phyloP scores from a whole-genome alignment of 768 basidiomycete species.

The Pisolithus microcarpus region DNA sequence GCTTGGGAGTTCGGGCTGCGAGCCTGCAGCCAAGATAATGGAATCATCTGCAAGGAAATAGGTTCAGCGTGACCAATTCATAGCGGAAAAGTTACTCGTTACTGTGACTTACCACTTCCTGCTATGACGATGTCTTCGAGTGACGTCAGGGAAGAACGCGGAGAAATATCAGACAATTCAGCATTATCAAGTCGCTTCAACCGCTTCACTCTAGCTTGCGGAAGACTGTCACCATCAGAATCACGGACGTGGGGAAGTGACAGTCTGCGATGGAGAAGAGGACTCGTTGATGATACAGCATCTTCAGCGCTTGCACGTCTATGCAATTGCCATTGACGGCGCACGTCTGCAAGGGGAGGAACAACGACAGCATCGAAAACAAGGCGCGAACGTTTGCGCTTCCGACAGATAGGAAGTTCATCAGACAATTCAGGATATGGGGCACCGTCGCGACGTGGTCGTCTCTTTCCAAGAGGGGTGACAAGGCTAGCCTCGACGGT shows the following conservation, averaged over 20 bases:
- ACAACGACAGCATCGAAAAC: constrained; percentile 49
- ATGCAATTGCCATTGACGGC: constrained; percentile 12
- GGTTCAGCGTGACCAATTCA: constrained; percentile 1
- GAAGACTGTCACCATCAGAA: constrained; percentile 9
- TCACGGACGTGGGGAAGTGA: constrained; percentile 19
- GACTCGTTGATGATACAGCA: neutral
- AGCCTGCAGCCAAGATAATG: constrained; percentile 26
- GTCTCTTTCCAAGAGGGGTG: constrained; percentile 12
- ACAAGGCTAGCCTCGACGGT: constrained; percentile 18
- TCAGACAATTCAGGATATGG: neutral
- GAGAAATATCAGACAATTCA: constrained; percentile 3
- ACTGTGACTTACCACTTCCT: constrained; percentile 25
- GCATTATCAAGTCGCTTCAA: constrained; percentile 17
- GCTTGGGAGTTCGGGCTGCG: constrained; percentile 17
- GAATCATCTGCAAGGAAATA: constrained; percentile 38
- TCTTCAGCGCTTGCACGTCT: constrained; percentile 16
- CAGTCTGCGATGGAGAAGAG: constrained; percentile 19
- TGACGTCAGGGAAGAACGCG: constrained; percentile 10
- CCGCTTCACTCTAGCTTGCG: constrained; percentile 15
- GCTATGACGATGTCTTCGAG: constrained; percentile 27
- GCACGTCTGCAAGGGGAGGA: constrained; percentile 30
- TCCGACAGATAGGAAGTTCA: constrained; percentile 6
- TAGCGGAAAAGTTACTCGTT: neutral
- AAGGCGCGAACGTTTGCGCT: constrained; percentile 42
- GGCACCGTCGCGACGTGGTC: neutral